These are phyloP conservation scores for Amyloporia xantha DNA, from an alignment of 768 basidiomycete species.

Conservation along the genomic window DNA sequence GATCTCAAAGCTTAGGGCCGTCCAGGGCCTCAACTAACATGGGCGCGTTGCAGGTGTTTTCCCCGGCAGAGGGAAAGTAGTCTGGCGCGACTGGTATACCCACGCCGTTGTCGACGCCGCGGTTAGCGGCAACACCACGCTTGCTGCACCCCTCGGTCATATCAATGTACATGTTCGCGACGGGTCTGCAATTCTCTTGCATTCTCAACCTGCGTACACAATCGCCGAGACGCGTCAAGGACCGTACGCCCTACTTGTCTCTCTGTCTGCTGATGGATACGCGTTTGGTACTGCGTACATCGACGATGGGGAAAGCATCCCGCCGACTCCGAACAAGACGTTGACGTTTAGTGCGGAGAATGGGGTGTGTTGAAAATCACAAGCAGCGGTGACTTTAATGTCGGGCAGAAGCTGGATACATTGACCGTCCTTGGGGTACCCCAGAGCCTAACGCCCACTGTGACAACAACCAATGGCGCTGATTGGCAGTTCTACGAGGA, in stretches of 20 bases:
- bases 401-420: conserved; percentile 41
- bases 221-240: conserved; percentile 57
- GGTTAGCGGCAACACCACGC: conserved; percentile 37
- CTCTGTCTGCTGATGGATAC: conserved; percentile 38
- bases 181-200: conserved; percentile 57
- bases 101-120: conserved; percentile 46
- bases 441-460: conserved; percentile 39
- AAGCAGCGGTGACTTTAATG: conserved; percentile 33
- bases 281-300: conserved; percentile 60
- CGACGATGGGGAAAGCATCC: conserved; percentile 62
- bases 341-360: conserved; percentile 37
- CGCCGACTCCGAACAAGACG: conserved; percentile 46
- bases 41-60: conserved; percentile 48
- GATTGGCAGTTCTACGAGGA: conserved; percentile 35
- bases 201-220: conserved; percentile 60
- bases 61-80: conserved; percentile 51
- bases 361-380: conserved; percentile 32
- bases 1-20: no score
- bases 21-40: no score
- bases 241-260: conserved; percentile 57
- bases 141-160: conserved; percentile 63
- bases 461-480: conserved; percentile 9
- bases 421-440: conserved; percentile 52
- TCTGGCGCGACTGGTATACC: conserved; percentile 75
- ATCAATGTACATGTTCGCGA: conserved; percentile 74